Evolutionary conservation across 768 basidiomycete genomes (phyloP), one percentile per base, ranked within the genome.

Genomic region (Gloeostereum incarnatum): DNA sequence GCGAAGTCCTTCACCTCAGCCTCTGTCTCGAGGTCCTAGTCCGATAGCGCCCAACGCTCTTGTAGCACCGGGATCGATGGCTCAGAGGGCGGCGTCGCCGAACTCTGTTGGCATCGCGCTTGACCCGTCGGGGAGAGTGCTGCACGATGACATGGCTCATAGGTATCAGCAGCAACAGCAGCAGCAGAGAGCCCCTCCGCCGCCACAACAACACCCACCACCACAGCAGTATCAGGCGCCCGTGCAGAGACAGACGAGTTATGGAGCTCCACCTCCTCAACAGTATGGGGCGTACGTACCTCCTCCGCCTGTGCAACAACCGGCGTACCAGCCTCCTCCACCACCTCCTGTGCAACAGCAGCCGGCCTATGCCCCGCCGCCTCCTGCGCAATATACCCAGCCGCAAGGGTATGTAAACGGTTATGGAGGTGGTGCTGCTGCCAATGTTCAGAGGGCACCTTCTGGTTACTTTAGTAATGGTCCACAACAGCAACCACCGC

Each of bases 31-130:
- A 19, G 39, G 35, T 32, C 16, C 43, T 23, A 45, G 45, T 43
- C 38, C 43, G 19, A 33, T 34, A 33, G 35, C 14, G 29, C 35
- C 26, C 21, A 31, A 37, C 26, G 39, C 36, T 21, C 19, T 10
- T 51, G 57, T 31, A 45, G 50, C 22, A 43, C 41, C 40, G 49
- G 56, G 2, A 56, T 63, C 49, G 45, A 62, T 50, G 20, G 58
- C 62, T 26, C 41, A 38, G 27, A 72, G 82, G 1, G 68, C 80
- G n/a, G 66, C 81, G 10, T 87, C 81, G 41, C 82, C 82, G 21
- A 88, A 83, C 41, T 66, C 68, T n/a, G 69, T 88, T 3, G 90
- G 92, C 3, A 93, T 94, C 43, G 71, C 77, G 2, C 64, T 94
- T 2, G 90, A 89, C 45, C 78, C 81, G 0, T 74, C 65, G 41